These are phyloP conservation scores for Aspergillus pseudonomiae DNA, from an alignment of 2,329 filamentous ascomycete genomes.

Conservation along the genomic window DNA sequence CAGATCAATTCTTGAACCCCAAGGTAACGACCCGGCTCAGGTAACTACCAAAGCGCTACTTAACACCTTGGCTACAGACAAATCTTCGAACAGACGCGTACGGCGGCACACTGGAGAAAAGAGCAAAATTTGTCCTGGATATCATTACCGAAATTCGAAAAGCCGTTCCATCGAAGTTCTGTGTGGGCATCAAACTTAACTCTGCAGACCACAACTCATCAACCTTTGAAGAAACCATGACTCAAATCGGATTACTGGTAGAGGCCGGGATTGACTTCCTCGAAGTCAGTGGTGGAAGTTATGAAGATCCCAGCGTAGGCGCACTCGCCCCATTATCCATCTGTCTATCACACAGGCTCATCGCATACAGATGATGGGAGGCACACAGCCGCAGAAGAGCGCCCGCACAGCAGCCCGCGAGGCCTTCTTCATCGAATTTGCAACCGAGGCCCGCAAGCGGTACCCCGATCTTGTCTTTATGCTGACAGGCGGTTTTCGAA, in stretches of 20 bases:
- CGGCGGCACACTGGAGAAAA: constrained; percentile 50
- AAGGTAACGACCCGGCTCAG: constrained; percentile 31
- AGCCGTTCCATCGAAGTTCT: constrained; percentile 47
- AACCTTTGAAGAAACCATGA: constrained; percentile 55
- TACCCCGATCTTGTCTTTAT: constrained; percentile 54
- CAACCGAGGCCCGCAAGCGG: constrained; percentile 52
- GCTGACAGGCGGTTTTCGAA: constrained; percentile 67
- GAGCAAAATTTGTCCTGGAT: constrained; percentile 50
- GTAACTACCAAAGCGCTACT: not conserved
- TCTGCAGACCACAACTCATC: constrained; percentile 49
- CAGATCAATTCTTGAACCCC: constrained; percentile 41
- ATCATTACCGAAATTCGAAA: constrained; percentile 48
- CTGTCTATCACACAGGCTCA: not conserved
- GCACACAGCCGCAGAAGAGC: constrained; percentile 29
- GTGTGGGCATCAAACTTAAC: constrained; percentile 56
- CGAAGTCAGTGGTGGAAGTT: constrained; percentile 67
- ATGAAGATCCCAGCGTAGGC: constrained; percentile 55
- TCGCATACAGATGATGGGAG: constrained; percentile 37
- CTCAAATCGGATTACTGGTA: constrained; percentile 56
- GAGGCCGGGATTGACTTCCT: constrained; percentile 63
- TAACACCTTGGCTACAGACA: constrained; percentile 30
- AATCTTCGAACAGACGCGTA: constrained; percentile 54
- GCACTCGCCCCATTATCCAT: constrained; percentile 17
- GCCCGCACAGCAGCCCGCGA: constrained; percentile 59
- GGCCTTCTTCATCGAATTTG: constrained; percentile 71